These are phyloP conservation scores for Fusarium algeriense DNA, from an alignment of 2,329 filamentous ascomycete species.

Conservation along the genomic window DNA sequence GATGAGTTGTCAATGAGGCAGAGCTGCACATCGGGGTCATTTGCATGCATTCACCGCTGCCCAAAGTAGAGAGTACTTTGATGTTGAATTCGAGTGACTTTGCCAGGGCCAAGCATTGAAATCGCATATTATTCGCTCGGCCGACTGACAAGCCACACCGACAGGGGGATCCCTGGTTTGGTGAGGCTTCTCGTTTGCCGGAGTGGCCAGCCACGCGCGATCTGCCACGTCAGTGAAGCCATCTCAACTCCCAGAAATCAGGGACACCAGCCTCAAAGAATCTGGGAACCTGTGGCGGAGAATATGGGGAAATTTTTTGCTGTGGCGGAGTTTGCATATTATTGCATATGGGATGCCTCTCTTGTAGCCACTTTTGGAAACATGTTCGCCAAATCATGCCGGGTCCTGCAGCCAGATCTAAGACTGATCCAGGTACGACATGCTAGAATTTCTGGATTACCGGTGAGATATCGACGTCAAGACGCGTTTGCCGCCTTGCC, in stretches of 20 bases:
- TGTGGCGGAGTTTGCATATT: conserved; percentile 55
- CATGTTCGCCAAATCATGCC: conserved; percentile 32
- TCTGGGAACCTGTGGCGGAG: conserved; percentile 36
- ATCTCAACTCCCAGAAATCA: conserved; percentile 19
- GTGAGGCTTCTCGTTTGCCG: conserved; percentile 38
- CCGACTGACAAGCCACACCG: conserved; percentile 41
- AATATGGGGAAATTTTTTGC: conserved; percentile 23
- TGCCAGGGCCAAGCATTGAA: conserved; percentile 39
- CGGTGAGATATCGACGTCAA: conserved; percentile 30
- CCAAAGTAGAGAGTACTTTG: conserved; percentile 48
- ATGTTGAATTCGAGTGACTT: conserved; percentile 47
- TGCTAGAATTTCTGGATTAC: conserved; percentile 7
- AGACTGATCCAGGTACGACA: conserved; percentile 38
- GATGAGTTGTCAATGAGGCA: conserved; percentile 49
- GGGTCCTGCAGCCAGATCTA: conserved; percentile 36
- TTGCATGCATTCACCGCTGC: conserved; percentile 42
- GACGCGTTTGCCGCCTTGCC: conserved; percentile 44
- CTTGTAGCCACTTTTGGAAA: conserved; percentile 41
- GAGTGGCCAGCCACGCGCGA: conserved; percentile 50
- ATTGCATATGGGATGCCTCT: conserved; percentile 45
- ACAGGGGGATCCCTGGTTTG: conserved; percentile 21
- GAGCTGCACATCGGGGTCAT: conserved; percentile 34
- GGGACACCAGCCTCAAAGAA: conserved; percentile 54
- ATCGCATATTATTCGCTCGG: conserved; percentile 36
- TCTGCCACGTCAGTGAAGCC: conserved; percentile 58